phyloP scores from a whole-genome alignment of 2,329 filamentous ascomycete species.

The Aulographum hederae region DNA sequence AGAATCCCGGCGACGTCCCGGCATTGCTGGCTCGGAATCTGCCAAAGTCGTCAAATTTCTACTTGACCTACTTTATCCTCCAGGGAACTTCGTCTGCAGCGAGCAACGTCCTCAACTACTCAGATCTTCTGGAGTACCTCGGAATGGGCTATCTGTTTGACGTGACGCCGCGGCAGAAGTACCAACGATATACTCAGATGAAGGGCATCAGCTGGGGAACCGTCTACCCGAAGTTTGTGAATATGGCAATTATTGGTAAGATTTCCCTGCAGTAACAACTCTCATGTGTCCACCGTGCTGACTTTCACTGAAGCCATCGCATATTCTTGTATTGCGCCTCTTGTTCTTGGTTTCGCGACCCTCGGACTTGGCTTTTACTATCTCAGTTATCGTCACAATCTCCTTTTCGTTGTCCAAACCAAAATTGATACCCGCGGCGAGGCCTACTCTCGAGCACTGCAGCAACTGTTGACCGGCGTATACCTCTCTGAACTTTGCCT shows the following conservation, averaged over 20 bases:
- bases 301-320: constrained; percentile 4
- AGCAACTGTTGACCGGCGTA: constrained; percentile 4
- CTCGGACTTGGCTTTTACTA: constrained; percentile 4
- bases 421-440: constrained; percentile 6
- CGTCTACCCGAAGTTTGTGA: constrained; percentile 20
- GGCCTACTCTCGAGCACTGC: constrained; percentile 4
- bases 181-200: constrained; percentile 14
- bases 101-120: constrained; percentile 54
- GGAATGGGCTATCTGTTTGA: constrained; percentile 59
- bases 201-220: constrained; percentile 20
- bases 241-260: constrained; percentile 25
- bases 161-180: constrained; percentile 42
- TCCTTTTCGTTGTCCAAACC: constrained; percentile 3
- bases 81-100: constrained; percentile 72
- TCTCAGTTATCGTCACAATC: constrained; percentile 5
- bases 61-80: constrained; percentile 85
- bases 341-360: constrained; percentile 6
- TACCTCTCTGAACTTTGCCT: constrained; percentile 5
- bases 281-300: not conserved
- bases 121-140: constrained; percentile 54
- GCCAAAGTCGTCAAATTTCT: constrained; percentile 80
- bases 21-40: constrained; percentile 52
- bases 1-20: constrained; percentile 43
- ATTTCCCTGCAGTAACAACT: constrained; percentile 6
- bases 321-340: constrained; percentile 6